Percentiles rank a stretch among this genome's conserved stretches.
phyloP scores from a whole-genome alignment of 257 asterid genomes.

The Knoxia roxburghii region DNA sequence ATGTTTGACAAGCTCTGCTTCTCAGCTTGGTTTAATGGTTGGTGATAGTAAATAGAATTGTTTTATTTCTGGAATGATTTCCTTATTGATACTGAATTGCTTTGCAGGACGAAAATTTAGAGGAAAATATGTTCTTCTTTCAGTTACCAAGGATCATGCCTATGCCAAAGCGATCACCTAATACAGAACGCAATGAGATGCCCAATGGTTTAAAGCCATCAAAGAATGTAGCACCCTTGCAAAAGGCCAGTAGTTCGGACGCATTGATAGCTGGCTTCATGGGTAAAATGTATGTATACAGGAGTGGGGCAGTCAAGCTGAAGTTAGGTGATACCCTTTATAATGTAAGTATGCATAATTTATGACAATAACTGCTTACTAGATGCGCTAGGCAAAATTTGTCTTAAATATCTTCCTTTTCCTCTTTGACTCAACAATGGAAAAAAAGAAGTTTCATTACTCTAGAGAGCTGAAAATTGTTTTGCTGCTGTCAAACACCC shows the following conservation, averaged over 20 bases:
- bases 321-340: conserved; percentile 75
- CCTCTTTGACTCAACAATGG: not conserved
- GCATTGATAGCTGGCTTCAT: conserved; percentile 53
- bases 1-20: conserved; percentile 31
- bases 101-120: conserved; percentile 51
- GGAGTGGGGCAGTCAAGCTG: conserved; percentile 69
- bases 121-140: conserved; percentile 50
- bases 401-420: not conserved
- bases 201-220: conserved; percentile 23
- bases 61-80: not conserved
- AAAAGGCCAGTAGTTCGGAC: conserved; percentile 33
- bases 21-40: conserved; percentile 68
- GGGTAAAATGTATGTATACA: conserved; percentile 77
- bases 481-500: not conserved
- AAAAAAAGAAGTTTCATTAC: not conserved
- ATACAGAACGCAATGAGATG: conserved; percentile 22
- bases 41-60: conserved; percentile 16
- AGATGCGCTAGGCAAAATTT: not conserved
- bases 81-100: not conserved
- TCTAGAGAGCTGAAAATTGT: not conserved
- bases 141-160: conserved; percentile 66
- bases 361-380: not conserved
- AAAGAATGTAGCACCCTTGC: conserved; percentile 18
- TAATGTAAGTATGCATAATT: conserved; percentile 47
- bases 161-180: conserved; percentile 22